phyloP scores from a whole-genome alignment of 257 asterid genomes.

The Penstemon eatonii region DNA sequence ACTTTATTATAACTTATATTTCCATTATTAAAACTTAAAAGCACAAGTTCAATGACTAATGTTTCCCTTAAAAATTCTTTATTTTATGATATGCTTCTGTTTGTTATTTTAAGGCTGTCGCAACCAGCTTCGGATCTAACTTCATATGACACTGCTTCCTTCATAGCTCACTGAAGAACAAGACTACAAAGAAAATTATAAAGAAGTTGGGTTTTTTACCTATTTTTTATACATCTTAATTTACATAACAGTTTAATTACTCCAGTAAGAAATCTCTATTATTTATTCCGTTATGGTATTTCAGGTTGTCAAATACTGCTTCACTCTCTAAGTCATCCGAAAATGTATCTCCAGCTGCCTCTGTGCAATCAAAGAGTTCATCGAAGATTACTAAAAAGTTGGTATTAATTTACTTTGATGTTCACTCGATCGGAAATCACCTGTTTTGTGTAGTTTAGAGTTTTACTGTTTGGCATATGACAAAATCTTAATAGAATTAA shows the following conservation, averaged over 20 bases:
- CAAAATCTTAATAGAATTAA: conserved; percentile 20
- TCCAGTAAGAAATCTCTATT: conserved; percentile 17
- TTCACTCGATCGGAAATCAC: neutral
- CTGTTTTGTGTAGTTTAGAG: conserved; percentile 18
- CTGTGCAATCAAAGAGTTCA: conserved; percentile 52
- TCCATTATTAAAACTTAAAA: no score
- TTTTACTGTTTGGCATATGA: conserved; percentile 17
- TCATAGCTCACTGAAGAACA: conserved; percentile 36
- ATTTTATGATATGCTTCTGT: conserved; percentile 32
- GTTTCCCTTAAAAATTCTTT: conserved; percentile 6
- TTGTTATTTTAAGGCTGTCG: conserved; percentile 44
- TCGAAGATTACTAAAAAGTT: conserved; percentile 90
- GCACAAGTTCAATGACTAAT: neutral
- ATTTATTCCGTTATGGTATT: conserved; percentile 30
- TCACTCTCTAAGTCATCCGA: conserved; percentile 44
- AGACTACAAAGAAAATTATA: conserved; percentile 42
- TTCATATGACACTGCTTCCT: conserved; percentile 44
- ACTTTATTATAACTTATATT: conserved; percentile 19
- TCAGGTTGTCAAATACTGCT: conserved; percentile 45
- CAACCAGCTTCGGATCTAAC: conserved; percentile 39
- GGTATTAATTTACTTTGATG: conserved; percentile 33
- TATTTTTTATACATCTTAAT: conserved; percentile 22
- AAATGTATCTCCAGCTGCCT: conserved; percentile 42
- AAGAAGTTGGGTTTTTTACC: conserved; percentile 59
- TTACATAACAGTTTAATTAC: neutral